These are phyloP conservation scores for Pythium scleroteichum DNA, from an alignment of 352 stramenopile genomes.

Conservation along the genomic window DNA sequence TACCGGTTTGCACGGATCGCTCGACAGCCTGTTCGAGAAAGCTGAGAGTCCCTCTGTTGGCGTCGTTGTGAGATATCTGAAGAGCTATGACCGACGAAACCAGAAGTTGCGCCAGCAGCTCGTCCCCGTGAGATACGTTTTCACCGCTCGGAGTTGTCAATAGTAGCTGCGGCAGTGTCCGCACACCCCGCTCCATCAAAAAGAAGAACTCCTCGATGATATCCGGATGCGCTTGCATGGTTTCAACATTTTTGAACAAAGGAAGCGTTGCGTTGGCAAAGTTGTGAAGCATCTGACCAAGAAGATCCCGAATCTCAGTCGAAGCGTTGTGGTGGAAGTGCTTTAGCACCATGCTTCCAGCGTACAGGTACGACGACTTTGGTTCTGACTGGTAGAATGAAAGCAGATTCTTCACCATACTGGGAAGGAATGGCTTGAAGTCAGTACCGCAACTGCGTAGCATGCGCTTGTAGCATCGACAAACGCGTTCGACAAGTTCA, in stretches of 20 bases:
- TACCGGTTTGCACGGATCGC: conserved; percentile 24
- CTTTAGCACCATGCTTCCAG: conserved; percentile 83
- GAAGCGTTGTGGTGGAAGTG: conserved; percentile 45
- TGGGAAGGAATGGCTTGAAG: conserved; percentile 69
- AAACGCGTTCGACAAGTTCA: conserved; percentile 82
- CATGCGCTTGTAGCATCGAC: conserved; percentile 87
- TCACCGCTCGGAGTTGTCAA: conserved; percentile 30
- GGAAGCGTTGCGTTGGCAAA: conserved; percentile 81
- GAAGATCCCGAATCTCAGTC: conserved; percentile 32
- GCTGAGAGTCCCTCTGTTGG: conserved; percentile 92
- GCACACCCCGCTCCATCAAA: conserved; percentile 90
- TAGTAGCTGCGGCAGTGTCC: conserved; percentile 78
- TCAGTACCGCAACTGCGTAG: conserved; percentile 62
- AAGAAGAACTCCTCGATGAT: conserved; percentile 97
- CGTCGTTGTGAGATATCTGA: conserved; percentile 92
- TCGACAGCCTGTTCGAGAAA: conserved; percentile 84
- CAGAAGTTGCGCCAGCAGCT: conserved; percentile 79
- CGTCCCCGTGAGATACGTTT: conserved; percentile 12
- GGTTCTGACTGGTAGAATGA: conserved; percentile 72
- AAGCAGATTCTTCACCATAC: conserved; percentile 78
- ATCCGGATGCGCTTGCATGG: conserved; percentile 85
- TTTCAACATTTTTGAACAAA: conserved; percentile 68
- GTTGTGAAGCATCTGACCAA: conserved; percentile 56
- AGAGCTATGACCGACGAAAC: conserved; percentile 87
- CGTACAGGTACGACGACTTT: conserved; percentile 88